Base-by-base conservation (phyloP, 1,139 yeast genomes). In the Geotrichum cucujoidarum region DNA sequence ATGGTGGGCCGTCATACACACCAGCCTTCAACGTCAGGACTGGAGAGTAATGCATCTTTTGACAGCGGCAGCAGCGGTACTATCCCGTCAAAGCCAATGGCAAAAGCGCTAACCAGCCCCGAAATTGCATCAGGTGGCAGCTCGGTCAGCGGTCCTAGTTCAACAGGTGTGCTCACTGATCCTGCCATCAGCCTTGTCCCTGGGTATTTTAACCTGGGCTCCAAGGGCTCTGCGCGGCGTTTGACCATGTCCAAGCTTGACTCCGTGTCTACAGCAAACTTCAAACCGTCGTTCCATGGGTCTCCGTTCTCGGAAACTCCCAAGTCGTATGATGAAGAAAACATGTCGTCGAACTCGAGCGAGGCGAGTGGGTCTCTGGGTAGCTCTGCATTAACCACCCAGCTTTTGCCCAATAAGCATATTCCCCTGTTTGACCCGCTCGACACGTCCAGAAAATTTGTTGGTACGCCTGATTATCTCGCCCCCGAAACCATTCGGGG, bases 401-500 rank as follows among this genome's bases (percentile, higher is more conserved):
- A 13, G 20, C 30, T 3, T 31, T 13, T 21, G 20, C 20, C 40
- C 4, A 38, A 27, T 13, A 50, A 50, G 21, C 37, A 35, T 16
- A 38, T 50, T 11, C 48, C 53, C 7, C 47, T 61, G 33, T 60
- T 57, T 41, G 64, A 59, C 45, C 66, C 62, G 13, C 53, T 52
- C 4, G 57, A 54, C 29, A 43, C 56, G 20, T 47, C 58, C 22
- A 74, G 76, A 48, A 78, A 76, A 55, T 90, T 92, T 61, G 95
- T 89, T 32, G 99, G 99, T 0, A 94, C 99, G 0, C 98, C 99
- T 0, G 99, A 94, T 63, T 94, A 94, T 65, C 75, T 94, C 36
- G 95, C 99, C 0, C 99, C 99, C 0, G 99, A 94, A 62, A 90
- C 97, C 0, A 88, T 94, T 54, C 73, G 77, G 42, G 97, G 97